Conservation (phyloP, 768 basidiomycete genomes). For the Dacryopinax primogenitus region DNA sequence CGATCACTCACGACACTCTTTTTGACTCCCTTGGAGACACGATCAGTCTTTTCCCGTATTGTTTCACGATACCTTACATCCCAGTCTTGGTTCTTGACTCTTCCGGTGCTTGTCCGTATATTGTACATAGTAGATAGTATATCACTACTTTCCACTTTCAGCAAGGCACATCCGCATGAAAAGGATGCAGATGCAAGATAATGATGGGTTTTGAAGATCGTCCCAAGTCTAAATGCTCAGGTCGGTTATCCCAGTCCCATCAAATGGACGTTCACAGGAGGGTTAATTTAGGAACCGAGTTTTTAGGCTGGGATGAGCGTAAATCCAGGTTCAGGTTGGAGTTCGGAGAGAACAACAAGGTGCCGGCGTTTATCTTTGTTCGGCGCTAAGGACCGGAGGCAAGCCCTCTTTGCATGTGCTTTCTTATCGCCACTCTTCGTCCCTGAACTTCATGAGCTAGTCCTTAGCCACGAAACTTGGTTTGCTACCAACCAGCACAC, state of each 20-base stretch:
- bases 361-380: background rate
- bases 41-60: background rate
- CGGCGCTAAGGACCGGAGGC: background rate
- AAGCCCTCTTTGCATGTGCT: background rate
- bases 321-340: too few relatives aligned
- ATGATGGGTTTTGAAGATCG: too few relatives aligned
- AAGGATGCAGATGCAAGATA: too few relatives aligned
- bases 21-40: background rate
- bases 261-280: too few relatives aligned
- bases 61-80: background rate
- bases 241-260: too few relatives aligned
- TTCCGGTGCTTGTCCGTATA: background rate
- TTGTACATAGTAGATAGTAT: too few relatives aligned
- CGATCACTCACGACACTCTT: background rate
- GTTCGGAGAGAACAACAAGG: too few relatives aligned
- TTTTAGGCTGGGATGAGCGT: too few relatives aligned
- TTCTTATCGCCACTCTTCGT: background rate
- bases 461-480: background rate
- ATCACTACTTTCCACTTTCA: too few relatives aligned
- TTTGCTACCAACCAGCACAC: background rate
- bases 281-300: too few relatives aligned
- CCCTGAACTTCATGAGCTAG: background rate
- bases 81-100: background rate
- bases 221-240: too few relatives aligned
- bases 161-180: too few relatives aligned